Conservation (phyloP, 31 red algal species). For the Asparagopsis taxiformis region DNA sequence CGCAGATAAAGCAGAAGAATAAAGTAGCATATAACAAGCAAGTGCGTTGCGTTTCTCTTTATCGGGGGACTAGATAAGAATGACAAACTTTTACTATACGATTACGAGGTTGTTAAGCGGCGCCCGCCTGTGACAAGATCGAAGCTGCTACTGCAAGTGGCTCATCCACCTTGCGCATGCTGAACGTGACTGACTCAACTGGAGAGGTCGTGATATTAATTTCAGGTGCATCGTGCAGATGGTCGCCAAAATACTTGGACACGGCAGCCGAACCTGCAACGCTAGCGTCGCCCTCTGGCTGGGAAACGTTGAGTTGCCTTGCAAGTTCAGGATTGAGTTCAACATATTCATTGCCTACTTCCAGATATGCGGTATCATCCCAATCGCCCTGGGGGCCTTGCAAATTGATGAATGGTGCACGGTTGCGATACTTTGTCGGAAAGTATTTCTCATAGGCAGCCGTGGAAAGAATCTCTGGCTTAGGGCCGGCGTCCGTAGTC, state of each 20-base stretch:
- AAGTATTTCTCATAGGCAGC: constrained; percentile 35
- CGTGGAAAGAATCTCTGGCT: constrained; percentile 21
- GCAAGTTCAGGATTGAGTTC: constrained; percentile 18
- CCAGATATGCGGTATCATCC: constrained; percentile 25
- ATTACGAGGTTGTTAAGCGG: no score
- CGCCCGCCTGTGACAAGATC: neutral
- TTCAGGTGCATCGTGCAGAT: constrained; percentile 13
- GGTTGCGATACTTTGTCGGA: constrained; percentile 41
- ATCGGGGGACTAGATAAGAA: no score
- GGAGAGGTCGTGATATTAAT: constrained; percentile 11
- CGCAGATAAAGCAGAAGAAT: neutral
- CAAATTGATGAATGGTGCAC: constrained; percentile 24
- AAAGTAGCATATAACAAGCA: no score
- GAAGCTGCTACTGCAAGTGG: neutral
- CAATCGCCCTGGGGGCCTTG: constrained; percentile 9
- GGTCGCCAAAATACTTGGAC: constrained; percentile 1
- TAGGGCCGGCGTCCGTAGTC: neutral
- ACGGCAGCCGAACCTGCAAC: neutral
- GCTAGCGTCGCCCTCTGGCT: neutral
- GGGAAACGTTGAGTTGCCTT: constrained; percentile 15
- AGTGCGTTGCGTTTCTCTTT: no score
- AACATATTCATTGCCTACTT: constrained; percentile 22
- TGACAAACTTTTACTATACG: no score
- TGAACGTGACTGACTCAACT: constrained; percentile 2
- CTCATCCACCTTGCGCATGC: neutral